These are phyloP conservation scores for Whalleya microplaca DNA, from an alignment of 2,329 filamentous ascomycete species.

Conservation along the genomic window DNA sequence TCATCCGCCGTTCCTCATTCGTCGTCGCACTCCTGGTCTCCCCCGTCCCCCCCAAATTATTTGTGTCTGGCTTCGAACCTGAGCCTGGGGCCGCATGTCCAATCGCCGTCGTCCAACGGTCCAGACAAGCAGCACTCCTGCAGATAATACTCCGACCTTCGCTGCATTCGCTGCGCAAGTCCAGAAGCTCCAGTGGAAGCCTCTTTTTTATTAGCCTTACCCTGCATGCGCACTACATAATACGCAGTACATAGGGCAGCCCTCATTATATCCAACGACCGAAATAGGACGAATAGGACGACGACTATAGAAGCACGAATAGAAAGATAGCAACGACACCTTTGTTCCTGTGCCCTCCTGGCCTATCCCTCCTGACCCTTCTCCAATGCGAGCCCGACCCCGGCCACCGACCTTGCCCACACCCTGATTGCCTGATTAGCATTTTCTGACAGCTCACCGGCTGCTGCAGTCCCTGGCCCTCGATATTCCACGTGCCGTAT, in stretches of 20 bases:
- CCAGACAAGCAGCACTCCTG: conserved; percentile 28
- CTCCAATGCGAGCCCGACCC: conserved; percentile 25
- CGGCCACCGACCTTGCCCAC: conserved; percentile 24
- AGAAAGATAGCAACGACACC: conserved; percentile 16
- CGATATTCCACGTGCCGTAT: conserved; percentile 27
- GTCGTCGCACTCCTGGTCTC: conserved; percentile 21
- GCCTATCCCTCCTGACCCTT: conserved; percentile 26
- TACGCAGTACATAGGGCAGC: no score
- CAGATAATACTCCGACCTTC: conserved; percentile 34
- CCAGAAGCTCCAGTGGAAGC: conserved; percentile 28
- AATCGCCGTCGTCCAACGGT: conserved; percentile 25
- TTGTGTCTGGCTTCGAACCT: conserved; percentile 24
- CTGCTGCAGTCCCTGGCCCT: conserved; percentile 23
- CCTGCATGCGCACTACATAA: no score
- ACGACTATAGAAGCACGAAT: no score
- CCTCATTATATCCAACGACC: conserved; percentile 2
- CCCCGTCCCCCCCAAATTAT: conserved; percentile 19
- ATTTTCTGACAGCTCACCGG: conserved; percentile 26
- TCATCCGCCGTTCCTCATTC: conserved; percentile 26
- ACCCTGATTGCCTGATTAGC: conserved; percentile 13
- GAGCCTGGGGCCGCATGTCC: conserved; percentile 18
- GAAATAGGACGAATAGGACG: conserved; percentile 22
- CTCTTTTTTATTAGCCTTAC: conserved; percentile 3
- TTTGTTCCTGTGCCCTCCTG: conserved; percentile 22
- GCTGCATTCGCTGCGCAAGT: conserved; percentile 30